Conservation (phyloP, 768 basidiomycete genomes). For the Phanerochaete carnosa region DNA sequence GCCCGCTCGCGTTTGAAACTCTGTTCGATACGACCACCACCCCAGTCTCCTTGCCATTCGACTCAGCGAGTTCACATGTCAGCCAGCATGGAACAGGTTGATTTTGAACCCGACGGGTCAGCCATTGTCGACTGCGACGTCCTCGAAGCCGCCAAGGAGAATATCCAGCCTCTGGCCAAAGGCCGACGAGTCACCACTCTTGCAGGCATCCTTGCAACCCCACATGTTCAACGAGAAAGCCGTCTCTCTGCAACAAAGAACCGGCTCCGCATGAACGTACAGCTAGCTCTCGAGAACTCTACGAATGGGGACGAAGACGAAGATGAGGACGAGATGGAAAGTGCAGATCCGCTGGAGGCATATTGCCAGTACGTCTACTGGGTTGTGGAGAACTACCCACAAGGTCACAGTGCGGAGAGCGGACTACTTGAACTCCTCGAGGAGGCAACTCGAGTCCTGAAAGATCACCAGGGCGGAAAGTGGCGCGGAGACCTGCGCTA, state of each 20-base stretch:
- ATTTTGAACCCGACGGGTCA: slow-evolving; percentile 30
- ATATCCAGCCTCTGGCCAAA: slow-evolving; percentile 77
- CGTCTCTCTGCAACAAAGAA: slow-evolving; percentile 64
- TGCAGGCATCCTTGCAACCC: slow-evolving; percentile 70
- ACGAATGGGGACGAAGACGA: background rate
- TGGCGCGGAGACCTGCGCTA: slow-evolving; percentile 85
- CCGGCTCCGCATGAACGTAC: slow-evolving; percentile 67
- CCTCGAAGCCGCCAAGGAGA: slow-evolving; percentile 82
- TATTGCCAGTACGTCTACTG: slow-evolving; percentile 86
- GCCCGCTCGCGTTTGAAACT: background rate
- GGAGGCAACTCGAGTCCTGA: slow-evolving; percentile 83
- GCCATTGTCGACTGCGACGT: slow-evolving; percentile 77
- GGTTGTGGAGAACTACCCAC: slow-evolving; percentile 93
- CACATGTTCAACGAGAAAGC: slow-evolving; percentile 71
- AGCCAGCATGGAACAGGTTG: background rate
- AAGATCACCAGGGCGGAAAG: slow-evolving; percentile 66
- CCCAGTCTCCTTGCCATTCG: background rate
- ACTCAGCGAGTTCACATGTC: background rate
- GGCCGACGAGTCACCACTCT: slow-evolving; percentile 80
- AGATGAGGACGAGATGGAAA: slow-evolving; percentile 44
- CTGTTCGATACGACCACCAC: background rate
- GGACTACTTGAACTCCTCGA: slow-evolving; percentile 92
- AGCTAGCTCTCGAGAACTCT: slow-evolving; percentile 50
- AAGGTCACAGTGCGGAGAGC: slow-evolving; percentile 85
- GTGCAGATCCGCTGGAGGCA: slow-evolving; percentile 79